These are phyloP conservation scores for Exophiala alcalophila DNA, from an alignment of 2,329 filamentous ascomycete genomes.

Conservation along the genomic window DNA sequence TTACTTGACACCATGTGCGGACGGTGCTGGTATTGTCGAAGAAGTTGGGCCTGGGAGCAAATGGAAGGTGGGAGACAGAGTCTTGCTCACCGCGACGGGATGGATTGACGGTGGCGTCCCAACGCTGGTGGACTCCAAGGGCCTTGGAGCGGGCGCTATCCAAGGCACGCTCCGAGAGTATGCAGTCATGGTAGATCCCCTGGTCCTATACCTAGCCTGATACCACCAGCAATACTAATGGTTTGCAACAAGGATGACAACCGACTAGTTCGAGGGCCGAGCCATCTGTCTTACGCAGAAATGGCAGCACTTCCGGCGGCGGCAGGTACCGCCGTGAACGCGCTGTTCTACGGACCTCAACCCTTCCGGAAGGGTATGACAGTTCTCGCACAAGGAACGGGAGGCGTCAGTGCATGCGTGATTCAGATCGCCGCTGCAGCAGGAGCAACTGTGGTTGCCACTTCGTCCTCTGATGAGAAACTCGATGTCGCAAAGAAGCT, in stretches of 20 bases:
- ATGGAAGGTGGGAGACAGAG: slow-evolving; percentile 7
- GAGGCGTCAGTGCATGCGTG: slow-evolving; percentile 4
- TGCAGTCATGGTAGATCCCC: slow-evolving; percentile 8
- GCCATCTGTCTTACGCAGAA: slow-evolving; percentile 39
- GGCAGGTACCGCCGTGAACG: slow-evolving; percentile 50
- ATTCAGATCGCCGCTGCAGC: slow-evolving; percentile 44
- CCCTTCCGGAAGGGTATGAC: slow-evolving; percentile 46
- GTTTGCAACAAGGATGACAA: slow-evolving; percentile 29
- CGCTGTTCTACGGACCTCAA: slow-evolving; percentile 44
- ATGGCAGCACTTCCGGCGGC: slow-evolving; percentile 45
- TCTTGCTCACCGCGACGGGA: slow-evolving; percentile 3
- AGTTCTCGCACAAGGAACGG: slow-evolving; percentile 35
- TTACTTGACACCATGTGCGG: slow-evolving; percentile 38
- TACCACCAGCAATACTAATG: background rate
- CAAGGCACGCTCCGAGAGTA: slow-evolving; percentile 12
- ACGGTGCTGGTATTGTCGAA: slow-evolving; percentile 38
- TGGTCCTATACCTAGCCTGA: background rate
- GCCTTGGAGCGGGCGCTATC: slow-evolving; percentile 7
- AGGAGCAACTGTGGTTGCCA: slow-evolving; percentile 48
- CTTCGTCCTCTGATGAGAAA: slow-evolving; percentile 51
- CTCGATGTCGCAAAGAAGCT: slow-evolving; percentile 38
- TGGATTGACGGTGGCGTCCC: slow-evolving; percentile 8
- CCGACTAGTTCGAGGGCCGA: slow-evolving; percentile 41
- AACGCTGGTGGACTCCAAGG: slow-evolving; percentile 6
- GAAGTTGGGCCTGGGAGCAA: slow-evolving; percentile 30